These are phyloP conservation scores for Setaria italica DNA, from an alignment of 202 grass and related monocot species.

Conservation along the genomic window DNA sequence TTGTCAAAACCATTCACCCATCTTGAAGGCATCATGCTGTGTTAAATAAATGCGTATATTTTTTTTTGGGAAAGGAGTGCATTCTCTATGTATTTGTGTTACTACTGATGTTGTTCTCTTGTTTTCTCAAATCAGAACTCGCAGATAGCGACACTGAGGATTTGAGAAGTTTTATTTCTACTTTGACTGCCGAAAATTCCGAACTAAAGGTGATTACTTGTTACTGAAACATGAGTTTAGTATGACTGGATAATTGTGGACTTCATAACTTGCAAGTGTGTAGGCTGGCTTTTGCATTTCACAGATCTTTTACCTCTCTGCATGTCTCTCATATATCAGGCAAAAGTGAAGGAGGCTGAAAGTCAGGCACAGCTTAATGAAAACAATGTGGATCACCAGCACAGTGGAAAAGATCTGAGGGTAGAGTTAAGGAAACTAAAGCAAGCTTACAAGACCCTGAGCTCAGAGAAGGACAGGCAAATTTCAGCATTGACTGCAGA, in stretches of 20 bases:
- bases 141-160: slow-evolving; percentile 62
- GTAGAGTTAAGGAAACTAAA: slow-evolving; percentile 66
- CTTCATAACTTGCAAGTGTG: background rate
- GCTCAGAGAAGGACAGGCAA: slow-evolving; percentile 60
- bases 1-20: background rate
- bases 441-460: slow-evolving; percentile 60
- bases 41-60: background rate
- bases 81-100: background rate
- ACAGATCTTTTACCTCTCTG: background rate
- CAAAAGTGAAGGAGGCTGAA: slow-evolving; percentile 54
- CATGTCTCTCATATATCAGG: slow-evolving; percentile 47
- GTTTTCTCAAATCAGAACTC: slow-evolving; percentile 54
- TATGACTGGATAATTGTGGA: background rate
- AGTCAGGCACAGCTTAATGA: background rate
- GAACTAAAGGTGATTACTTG: slow-evolving; percentile 70
- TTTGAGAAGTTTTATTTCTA: slow-evolving; percentile 49
- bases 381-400: background rate
- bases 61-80: background rate
- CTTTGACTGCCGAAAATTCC: slow-evolving; percentile 64
- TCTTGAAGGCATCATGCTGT: background rate
- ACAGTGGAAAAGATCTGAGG: slow-evolving; percentile 18
- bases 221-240: slow-evolving; percentile 3
- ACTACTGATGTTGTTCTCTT: slow-evolving; percentile 15
- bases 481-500: slow-evolving; percentile 53
- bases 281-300: background rate